Evolutionary conservation across 2,329 filamentous ascomycete species (phyloP).

Genomic region (Teratosphaeria destructans): DNA sequence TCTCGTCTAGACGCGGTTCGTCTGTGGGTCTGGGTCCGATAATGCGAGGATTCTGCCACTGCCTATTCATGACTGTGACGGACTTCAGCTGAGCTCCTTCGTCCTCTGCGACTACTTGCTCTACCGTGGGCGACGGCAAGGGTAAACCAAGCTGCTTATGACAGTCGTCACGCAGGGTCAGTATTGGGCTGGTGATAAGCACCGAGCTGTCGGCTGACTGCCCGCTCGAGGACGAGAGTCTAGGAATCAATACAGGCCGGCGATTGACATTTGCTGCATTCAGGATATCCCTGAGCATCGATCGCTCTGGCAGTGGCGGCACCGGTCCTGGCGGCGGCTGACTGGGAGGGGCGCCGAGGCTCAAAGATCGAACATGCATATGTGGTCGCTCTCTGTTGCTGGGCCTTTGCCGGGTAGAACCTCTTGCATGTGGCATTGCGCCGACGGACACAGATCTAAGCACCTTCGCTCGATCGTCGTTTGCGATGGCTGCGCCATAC

Average conservation of each 20-base stretch:
- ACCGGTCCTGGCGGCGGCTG: constrained; percentile 31
- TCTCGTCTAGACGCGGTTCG: neutral
- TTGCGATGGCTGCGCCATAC: constrained; percentile 15
- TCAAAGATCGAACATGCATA: constrained; percentile 23
- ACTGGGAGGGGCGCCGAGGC: constrained; percentile 26
- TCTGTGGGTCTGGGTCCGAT: constrained; percentile 20
- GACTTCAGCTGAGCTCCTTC: constrained; percentile 24
- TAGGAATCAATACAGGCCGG: constrained; percentile 22
- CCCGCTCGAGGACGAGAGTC: constrained; percentile 29
- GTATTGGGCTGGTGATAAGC: constrained; percentile 28
- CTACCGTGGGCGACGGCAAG: constrained; percentile 16
- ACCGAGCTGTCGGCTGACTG: constrained; percentile 33
- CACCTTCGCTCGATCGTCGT: constrained; percentile 8
- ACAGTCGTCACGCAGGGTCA: constrained; percentile 10
- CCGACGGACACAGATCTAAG: constrained; percentile 21
- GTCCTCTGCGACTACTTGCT: constrained; percentile 17
- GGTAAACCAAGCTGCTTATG: constrained; percentile 4
- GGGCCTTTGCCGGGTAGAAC: constrained; percentile 5
- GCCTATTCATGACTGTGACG: constrained; percentile 22
- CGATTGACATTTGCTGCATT: constrained; percentile 4
- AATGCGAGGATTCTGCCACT: constrained; percentile 25
- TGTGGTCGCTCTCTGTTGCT: constrained; percentile 10
- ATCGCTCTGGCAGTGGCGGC: constrained; percentile 31
- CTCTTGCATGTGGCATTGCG: constrained; percentile 8
- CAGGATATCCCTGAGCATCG: constrained; percentile 4